Evolutionary conservation across 345 rosid species (phyloP), one percentile per base, ranked within the genome.

Genomic region (Populus alba): DNA sequence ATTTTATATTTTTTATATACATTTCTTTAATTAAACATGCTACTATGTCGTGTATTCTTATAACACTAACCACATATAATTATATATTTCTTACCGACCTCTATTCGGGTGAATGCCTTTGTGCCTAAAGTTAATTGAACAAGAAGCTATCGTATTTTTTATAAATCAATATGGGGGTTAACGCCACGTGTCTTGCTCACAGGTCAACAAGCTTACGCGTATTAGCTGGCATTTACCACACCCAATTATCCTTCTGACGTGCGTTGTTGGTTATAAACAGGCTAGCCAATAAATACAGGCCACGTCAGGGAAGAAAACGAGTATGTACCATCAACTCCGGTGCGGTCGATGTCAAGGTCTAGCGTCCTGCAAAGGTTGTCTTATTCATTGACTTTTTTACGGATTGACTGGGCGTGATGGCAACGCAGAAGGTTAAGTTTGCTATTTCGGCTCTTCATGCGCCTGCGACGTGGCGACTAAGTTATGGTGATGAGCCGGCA

Each of bases 311-410:
- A 47, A 4, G 51, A 47, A 47, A 47, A 47, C 51, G 51, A 47
- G 51, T 47, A 47, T 4, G 0, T 4, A 47, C 18, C 51, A 47
- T 47, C 16, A 47, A 4, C 51, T 13, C 4, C 51, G 39, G 69
- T n/a, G n/a, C 4, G 43, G 37, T 20, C 33, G 43, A 55, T 61
- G 37, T 78, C 66, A 22, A 5, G 37, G 67, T 75, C 73, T 25
- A 68, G 49, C 41, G 73, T 75, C 73, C 49, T 51, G 49, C 35
- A 7, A 33, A 11, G 9, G 65, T 59, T 70, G 66, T 80, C 45
- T 2, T 22, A 66, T 59, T 79, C 39, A 70, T 77, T 74, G 83
- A 79, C 77, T 67, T 33, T 77, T 37, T 47, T 4, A 0, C 27
- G 0, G 12, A 29, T 74, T 76, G 81, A 77, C 71, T 35, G 31